Evolutionary conservation across 805 yeast genomes (phyloP).

Genomic region (Saturnispora sanitii): DNA sequence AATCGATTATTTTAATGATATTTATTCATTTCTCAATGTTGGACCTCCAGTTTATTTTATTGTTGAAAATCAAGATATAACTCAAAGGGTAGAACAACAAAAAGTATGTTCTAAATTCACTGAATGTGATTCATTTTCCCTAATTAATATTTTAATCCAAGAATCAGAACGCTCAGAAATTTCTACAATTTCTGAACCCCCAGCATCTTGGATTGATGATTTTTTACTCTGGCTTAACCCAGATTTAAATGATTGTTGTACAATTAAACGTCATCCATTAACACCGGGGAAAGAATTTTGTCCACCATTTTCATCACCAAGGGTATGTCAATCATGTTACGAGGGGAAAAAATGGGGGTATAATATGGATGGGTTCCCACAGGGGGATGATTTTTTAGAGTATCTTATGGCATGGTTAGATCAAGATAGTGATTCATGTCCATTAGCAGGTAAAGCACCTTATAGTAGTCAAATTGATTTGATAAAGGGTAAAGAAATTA

Average conservation of each 20-base stretch:
- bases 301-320: conserved; percentile 52
- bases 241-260: conserved; percentile 74
- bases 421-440: conserved; percentile 79
- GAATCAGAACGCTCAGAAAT: conserved; percentile 59
- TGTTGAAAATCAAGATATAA: conserved; percentile 56
- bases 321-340: conserved; percentile 69
- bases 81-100: conserved; percentile 53
- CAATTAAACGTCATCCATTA: conserved; percentile 42
- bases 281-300: conserved; percentile 43
- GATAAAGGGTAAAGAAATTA: conserved; percentile 12
- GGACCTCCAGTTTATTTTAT: conserved; percentile 93
- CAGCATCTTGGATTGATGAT: conserved; percentile 91
- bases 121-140: conserved; percentile 67
- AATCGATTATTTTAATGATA: conserved; percentile 68
- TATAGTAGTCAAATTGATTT: conserved; percentile 52
- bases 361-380: conserved; percentile 78
- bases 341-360: conserved; percentile 55
- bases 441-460: conserved; percentile 93
- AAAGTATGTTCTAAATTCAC: conserved; percentile 81
- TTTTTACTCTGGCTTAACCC: conserved; percentile 84
- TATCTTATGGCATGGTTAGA: conserved; percentile 76
- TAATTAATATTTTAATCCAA: conserved; percentile 74
- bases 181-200: conserved; percentile 70
- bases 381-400: conserved; percentile 53
- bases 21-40: conserved; percentile 61